phyloP scores from a whole-genome alignment of 164 flowering plant species.

The Annona cherimola region DNA sequence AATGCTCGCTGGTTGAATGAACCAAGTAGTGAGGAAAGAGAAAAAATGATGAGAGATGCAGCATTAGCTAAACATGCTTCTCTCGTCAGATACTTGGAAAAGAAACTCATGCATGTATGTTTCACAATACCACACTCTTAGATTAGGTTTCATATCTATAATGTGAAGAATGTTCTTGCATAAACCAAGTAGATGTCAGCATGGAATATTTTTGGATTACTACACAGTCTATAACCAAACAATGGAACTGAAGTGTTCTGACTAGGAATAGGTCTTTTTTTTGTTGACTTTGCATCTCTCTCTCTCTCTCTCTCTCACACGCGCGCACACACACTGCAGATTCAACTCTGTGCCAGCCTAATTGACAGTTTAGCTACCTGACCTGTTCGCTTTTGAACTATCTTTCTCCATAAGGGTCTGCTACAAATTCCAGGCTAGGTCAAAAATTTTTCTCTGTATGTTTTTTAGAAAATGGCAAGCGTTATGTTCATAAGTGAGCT shows the following conservation, averaged over 20 bases:
- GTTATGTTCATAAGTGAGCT: neutral
- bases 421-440: neutral
- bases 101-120: slow-evolving; percentile 63
- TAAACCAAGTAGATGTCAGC: neutral
- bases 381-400: neutral
- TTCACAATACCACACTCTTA: neutral
- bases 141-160: neutral
- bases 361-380: neutral
- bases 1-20: slow-evolving; percentile 67
- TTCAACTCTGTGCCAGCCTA: neutral
- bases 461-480: neutral
- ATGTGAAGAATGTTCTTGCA: neutral
- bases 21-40: slow-evolving; percentile 45
- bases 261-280: neutral
- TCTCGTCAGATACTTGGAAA: slow-evolving; percentile 52
- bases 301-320: no score
- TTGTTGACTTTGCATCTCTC: no score
- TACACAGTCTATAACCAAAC: neutral
- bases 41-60: slow-evolving; percentile 59
- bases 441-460: neutral
- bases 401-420: neutral
- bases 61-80: slow-evolving; percentile 54
- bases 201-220: neutral
- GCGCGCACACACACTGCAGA: no score
- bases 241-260: neutral